These are phyloP conservation scores for Saccharomyces pastorianus DNA, from an alignment of 1,139 yeast species.

Conservation along the genomic window DNA sequence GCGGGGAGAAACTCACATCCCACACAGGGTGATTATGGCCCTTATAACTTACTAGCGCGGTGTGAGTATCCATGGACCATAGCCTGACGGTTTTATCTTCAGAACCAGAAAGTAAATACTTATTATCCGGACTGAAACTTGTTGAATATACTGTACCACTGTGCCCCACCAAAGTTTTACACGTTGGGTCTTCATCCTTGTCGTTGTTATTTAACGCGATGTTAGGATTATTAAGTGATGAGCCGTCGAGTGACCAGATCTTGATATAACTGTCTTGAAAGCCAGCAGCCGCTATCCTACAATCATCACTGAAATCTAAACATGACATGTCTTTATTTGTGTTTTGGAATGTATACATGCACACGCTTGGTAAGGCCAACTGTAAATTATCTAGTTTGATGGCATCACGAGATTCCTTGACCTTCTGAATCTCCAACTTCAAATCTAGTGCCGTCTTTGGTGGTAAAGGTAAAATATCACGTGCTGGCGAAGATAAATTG, in stretches of 20 bases:
- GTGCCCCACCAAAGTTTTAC: slow-evolving; percentile 76
- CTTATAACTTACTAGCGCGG: slow-evolving; percentile 85
- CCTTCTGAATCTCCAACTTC: slow-evolving; percentile 64
- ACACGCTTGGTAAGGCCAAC: slow-evolving; percentile 84
- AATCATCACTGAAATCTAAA: slow-evolving; percentile 77
- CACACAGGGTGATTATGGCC: slow-evolving; percentile 96
- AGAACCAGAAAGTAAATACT: slow-evolving; percentile 70
- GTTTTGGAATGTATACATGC: slow-evolving; percentile 97
- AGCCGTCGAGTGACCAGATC: slow-evolving; percentile 88
- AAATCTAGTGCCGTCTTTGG: slow-evolving; percentile 72
- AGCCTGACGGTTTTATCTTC: slow-evolving; percentile 88
- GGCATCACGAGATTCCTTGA: slow-evolving; percentile 74
- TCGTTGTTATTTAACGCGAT: slow-evolving; percentile 10
- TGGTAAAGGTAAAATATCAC: slow-evolving; percentile 78
- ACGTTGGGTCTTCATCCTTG: slow-evolving; percentile 15
- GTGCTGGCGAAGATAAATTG: slow-evolving; percentile 45
- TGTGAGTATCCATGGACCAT: slow-evolving; percentile 90
- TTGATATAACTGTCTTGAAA: slow-evolving; percentile 86
- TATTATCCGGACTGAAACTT: slow-evolving; percentile 84
- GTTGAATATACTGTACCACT: slow-evolving; percentile 90
- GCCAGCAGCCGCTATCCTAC: slow-evolving; percentile 85
- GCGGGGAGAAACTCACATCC: slow-evolving; percentile 92
- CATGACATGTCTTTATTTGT: slow-evolving; percentile 83
- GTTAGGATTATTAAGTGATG: slow-evolving; percentile 42
- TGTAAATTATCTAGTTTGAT: slow-evolving; percentile 59